A percentile compares a stretch with the other conserved stretches of the same genome.
These are phyloP conservation scores for Schizosaccharomyces osmophilus DNA, from an alignment of 805 yeast species.

Conservation along the genomic window DNA sequence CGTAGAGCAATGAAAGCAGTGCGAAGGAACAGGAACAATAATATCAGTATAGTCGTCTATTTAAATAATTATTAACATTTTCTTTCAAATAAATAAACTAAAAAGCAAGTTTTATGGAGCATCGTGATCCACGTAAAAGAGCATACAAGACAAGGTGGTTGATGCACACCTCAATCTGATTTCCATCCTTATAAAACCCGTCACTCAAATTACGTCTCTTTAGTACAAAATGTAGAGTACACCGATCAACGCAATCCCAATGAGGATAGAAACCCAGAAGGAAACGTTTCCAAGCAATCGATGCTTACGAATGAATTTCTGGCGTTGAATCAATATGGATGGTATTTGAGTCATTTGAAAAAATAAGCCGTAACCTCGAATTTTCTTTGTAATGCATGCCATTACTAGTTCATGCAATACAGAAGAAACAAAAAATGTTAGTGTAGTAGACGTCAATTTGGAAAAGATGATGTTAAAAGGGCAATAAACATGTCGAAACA, in stretches of 20 bases:
- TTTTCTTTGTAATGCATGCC: background rate
- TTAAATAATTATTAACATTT: too few species aligned
- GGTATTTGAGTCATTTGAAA: conserved; percentile 3
- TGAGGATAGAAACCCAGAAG: conserved; percentile 2
- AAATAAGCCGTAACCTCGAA: background rate
- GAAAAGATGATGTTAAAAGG: conserved; percentile 1
- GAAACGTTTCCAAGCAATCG: conserved; percentile 2
- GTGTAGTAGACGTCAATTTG: background rate
- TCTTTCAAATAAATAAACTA: too few species aligned
- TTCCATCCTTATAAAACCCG: background rate
- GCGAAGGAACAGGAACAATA: too few species aligned
- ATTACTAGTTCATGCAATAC: conserved; percentile 4
- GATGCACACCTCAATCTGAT: too few species aligned
- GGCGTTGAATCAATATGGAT: background rate
- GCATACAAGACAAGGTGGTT: too few species aligned
- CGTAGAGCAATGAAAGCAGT: too few species aligned
- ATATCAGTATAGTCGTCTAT: too few species aligned
- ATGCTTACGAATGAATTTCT: background rate
- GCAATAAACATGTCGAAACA: conserved; percentile 3
- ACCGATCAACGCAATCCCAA: background rate
- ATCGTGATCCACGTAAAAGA: too few species aligned
- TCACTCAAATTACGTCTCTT: background rate
- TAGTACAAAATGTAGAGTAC: conserved; percentile 1
- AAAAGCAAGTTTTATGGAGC: too few species aligned
- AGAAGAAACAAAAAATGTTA: conserved; percentile 3